Percentiles rank a stretch among this genome's conserved stretches.
Evolutionary conservation across 306 rosid species (phyloP).

Genomic region (Prunus persica): Prunus_persica_NCBIv2 NC_034009.1:36489001-36489500

Average conservation of each 20-base stretch:
- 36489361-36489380: constrained; percentile 60
- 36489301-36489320: constrained; percentile 58
- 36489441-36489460: constrained; percentile 29
- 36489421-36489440: not conserved
- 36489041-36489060: not conserved
- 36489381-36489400: not conserved
- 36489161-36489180: not conserved
- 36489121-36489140: not conserved
- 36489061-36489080: not conserved
- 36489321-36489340: constrained; percentile 64
- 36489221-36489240: constrained; percentile 92
- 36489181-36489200: not conserved
- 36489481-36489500: constrained; percentile 77
- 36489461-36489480: constrained; percentile 84
- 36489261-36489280: constrained; percentile 54
- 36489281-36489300: constrained; percentile 63
- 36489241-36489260: constrained; percentile 76
- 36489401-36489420: not conserved
- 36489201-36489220: constrained; percentile 72
- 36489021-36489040: not conserved
- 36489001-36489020: not conserved
- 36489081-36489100: not conserved
- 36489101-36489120: not conserved
- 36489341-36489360: constrained; percentile 82
- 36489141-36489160: not conserved